Evolutionary conservation across 257 asterid genomes (phyloP), one percentile per base, ranked within the genome.

Genomic region (Nicotiana benthamiana): DNA sequence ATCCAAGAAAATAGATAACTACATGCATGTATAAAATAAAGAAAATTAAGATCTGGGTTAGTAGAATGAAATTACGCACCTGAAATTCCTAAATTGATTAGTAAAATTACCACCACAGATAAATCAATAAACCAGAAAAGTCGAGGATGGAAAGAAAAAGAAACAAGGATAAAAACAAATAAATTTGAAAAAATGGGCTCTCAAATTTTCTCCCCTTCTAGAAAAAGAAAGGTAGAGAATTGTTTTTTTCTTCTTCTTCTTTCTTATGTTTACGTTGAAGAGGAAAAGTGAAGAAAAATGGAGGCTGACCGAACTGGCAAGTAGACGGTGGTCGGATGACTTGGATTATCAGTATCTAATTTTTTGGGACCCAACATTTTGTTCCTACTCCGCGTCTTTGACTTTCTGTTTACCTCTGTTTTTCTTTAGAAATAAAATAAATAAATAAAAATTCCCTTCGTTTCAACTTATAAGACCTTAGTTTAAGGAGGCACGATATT

Each of bases 271-370:
- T 88, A 83, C 83, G 89, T 77, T 26, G 86, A 82, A 80, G 82
- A 60, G 64, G 13, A 79, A 79, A 36, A 26, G 62, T 27, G 65
- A 54, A 75, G 34, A 62, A 72, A 75, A 63, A 27, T 8, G 26
- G 67, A n/a, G 5, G 81, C 48, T 81, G 87, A 90, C 92, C 76
- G 85, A 85, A 59, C 77, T 82, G 80, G 85, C 79, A 64, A 86
- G 92, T 89, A 79, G 75, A 18, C 86, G 84, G 91, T 84, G 43
- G 46, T 53, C 82, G 13, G 34, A 24, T 5, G 75, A 70, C 77
- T 24, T 70, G 59, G 77, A 70, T 15, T 64, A 20, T 22, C 24
- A 40, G 48, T 1, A n/a, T 68, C 85, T 22, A 51, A 17, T 9
- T 1, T 59, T 83, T 40, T 40, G 48, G 48, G 48, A 40, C 48